phyloP scores from a whole-genome alignment of 164 flowering plant species.

The Magnolia sinica region DNA sequence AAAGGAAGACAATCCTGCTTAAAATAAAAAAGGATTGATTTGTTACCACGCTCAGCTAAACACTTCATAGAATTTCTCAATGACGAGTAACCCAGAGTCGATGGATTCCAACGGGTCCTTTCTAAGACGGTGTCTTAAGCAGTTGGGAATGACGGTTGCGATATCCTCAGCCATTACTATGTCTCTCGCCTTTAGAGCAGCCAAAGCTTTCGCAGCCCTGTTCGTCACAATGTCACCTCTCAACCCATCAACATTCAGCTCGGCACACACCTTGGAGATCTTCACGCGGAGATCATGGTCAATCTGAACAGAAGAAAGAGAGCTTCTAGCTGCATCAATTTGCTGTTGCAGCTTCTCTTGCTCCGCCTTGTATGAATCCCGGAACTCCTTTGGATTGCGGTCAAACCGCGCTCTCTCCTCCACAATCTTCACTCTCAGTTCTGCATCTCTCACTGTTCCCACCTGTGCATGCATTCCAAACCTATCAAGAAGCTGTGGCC shows the following conservation, averaged over 20 bases:
- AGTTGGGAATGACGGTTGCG: constrained; percentile 93
- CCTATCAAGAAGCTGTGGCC: constrained; percentile 95
- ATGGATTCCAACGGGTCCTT: constrained; percentile 97
- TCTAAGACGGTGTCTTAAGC: constrained; percentile 88
- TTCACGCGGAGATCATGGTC: constrained; percentile 84
- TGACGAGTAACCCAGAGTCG: constrained; percentile 92
- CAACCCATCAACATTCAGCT: constrained; percentile 87
- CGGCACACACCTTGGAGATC: constrained; percentile 92
- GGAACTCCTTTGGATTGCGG: constrained; percentile 73
- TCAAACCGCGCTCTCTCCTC: constrained; percentile 93
- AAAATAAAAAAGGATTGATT: neutral
- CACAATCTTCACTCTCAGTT: constrained; percentile 90
- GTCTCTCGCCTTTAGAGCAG: constrained; percentile 88
- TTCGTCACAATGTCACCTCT: constrained; percentile 90
- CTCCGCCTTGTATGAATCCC: constrained; percentile 65
- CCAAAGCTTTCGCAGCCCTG: constrained; percentile 91
- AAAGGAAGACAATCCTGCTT: constrained; percentile 4
- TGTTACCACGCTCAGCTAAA: constrained; percentile 49
- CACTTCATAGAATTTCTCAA: constrained; percentile 88
- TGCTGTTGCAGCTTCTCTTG: constrained; percentile 88
- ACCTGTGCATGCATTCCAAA: constrained; percentile 99
- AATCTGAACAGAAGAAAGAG: constrained; percentile 65
- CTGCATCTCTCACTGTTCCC: constrained; percentile 94
- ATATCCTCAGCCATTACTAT: constrained; percentile 80
- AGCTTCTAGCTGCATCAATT: constrained; percentile 64